Conservation (phyloP, 805 yeast genomes). For the Candida khao-thaluensis region DNA sequence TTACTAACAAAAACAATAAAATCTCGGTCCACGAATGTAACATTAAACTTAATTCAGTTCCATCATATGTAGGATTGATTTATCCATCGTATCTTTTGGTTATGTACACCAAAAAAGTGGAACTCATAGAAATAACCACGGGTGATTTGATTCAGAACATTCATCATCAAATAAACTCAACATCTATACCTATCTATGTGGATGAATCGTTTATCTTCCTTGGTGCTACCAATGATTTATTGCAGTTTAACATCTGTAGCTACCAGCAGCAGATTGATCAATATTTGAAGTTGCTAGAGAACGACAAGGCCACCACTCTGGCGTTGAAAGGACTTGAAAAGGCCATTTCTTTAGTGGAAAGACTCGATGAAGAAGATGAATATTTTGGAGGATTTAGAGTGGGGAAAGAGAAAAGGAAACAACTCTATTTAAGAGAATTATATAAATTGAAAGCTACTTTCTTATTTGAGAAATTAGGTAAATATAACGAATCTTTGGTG, state of each 20-base stretch:
- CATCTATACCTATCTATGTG: conserved; percentile 11
- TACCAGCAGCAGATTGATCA: conserved; percentile 38
- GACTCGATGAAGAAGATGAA: conserved; percentile 23
- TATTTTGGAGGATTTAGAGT: conserved; percentile 22
- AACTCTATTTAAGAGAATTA: conserved; percentile 34
- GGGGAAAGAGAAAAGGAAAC: conserved; percentile 27
- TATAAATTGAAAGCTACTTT: conserved; percentile 31
- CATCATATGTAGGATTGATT: conserved; percentile 26
- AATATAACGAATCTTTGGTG: conserved; percentile 39
- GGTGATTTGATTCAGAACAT: conserved; percentile 38
- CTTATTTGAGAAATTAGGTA: conserved; percentile 32
- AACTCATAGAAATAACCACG: conserved; percentile 31
- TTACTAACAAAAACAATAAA: conserved; percentile 15
- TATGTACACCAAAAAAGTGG: conserved; percentile 32
- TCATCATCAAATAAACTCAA: conserved; percentile 30
- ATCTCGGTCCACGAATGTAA: conserved; percentile 17
- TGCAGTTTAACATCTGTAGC: conserved; percentile 28
- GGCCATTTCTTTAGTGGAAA: conserved; percentile 31
- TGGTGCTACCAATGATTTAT: conserved; percentile 31
- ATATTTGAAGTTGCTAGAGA: conserved; percentile 21
- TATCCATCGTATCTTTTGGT: conserved; percentile 34
- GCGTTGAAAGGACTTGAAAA: conserved; percentile 32
- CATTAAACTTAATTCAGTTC: conserved; percentile 25
- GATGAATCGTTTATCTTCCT: conserved; percentile 16
- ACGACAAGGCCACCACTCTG: conserved; percentile 24